A percentile compares a stretch with the other conserved stretches of the same genome.
These are phyloP conservation scores for Vinca minor DNA, from an alignment of 257 asterid species.

Conservation along the genomic window DNA sequence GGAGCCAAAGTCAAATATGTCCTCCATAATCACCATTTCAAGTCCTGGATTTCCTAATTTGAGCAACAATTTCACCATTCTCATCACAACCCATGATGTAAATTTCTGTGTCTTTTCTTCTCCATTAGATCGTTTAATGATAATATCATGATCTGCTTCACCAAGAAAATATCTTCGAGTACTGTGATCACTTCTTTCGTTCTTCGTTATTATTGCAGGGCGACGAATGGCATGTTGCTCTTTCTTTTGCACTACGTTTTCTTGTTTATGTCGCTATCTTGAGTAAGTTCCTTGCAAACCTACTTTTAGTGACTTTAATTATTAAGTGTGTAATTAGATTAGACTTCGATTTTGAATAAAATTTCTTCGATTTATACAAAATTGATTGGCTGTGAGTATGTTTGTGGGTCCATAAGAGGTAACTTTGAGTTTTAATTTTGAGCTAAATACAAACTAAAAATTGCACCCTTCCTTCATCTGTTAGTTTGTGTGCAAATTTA, in stretches of 20 bases:
- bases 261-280: slow-evolving; percentile 16
- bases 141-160: slow-evolving; percentile 1
- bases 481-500: no score
- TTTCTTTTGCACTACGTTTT: slow-evolving; percentile 14
- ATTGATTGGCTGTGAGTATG: no score
- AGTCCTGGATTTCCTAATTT: background rate
- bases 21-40: background rate
- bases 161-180: no score
- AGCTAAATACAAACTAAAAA: no score
- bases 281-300: slow-evolving; percentile 19
- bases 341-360: no score
- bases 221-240: slow-evolving; percentile 9
- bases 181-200: no score
- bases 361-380: no score
- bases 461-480: no score
- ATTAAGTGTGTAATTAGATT: no score
- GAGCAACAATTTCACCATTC: slow-evolving; percentile 4
- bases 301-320: no score
- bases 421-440: no score
- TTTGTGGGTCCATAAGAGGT: no score
- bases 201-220: slow-evolving; percentile 9
- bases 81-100: slow-evolving; percentile 12
- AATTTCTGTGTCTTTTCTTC: background rate
- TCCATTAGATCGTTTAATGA: background rate
- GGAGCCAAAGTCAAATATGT: background rate